A percentile compares a stretch with the other conserved stretches of the same genome.
Conservation (phyloP, 2,329 filamentous ascomycete genomes). For the Cercospora nicotianae region DNA sequence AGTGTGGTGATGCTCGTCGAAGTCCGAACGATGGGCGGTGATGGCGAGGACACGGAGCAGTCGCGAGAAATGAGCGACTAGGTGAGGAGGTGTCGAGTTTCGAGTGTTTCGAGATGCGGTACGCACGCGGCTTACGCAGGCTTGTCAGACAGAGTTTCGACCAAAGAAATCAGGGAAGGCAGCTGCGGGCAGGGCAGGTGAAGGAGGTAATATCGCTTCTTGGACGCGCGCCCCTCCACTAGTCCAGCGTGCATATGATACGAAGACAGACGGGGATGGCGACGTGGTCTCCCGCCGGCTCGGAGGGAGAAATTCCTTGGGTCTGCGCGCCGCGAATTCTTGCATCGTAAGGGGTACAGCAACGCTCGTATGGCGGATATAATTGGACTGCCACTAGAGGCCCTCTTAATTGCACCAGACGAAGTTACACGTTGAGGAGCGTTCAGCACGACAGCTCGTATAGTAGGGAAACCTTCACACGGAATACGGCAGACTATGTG, state of each 20-base stretch:
- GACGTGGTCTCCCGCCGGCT: not conserved
- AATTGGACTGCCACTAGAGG: not conserved
- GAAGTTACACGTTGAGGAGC: not conserved
- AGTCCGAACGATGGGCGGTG: not conserved
- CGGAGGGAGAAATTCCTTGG: not conserved
- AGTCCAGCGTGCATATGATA: not conserved
- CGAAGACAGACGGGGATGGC: not conserved
- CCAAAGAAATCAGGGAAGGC: not conserved
- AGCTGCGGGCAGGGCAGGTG: not conserved
- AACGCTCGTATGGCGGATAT: not conserved
- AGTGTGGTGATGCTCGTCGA: not conserved
- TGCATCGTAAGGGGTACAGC: not conserved
- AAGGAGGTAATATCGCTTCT: not conserved
- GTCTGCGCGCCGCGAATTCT: not conserved
- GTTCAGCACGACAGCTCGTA: not conserved
- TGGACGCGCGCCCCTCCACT: not conserved
- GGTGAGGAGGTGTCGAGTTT: not conserved
- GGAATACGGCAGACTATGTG: not conserved
- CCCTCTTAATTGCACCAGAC: not conserved
- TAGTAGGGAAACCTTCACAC: not conserved
- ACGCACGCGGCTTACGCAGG: not conserved
- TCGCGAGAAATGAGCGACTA: constrained; percentile 2
- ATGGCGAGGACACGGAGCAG: not conserved
- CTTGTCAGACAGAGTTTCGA: not conserved
- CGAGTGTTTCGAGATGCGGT: not conserved